Percentiles rank a stretch among this genome's conserved stretches.
phyloP scores from a whole-genome alignment of 345 rosid species.

The Boechera stricta region DNA sequence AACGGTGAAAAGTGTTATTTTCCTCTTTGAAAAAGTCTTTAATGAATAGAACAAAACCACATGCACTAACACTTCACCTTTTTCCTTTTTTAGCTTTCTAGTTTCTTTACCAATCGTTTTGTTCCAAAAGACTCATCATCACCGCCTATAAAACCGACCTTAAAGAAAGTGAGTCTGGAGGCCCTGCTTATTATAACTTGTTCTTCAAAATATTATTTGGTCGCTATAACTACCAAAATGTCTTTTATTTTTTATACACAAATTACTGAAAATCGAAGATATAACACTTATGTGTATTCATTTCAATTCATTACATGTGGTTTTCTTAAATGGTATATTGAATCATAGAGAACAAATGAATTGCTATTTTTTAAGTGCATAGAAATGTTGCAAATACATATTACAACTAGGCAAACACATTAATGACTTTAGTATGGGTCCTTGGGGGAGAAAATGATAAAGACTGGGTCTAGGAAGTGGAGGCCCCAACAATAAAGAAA shows the following conservation, averaged over 20 bases:
- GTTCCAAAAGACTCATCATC: slow-evolving; percentile 25
- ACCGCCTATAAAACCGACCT: not conserved
- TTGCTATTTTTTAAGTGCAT: not conserved
- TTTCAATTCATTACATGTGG: not conserved
- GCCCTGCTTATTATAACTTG: too few relatives aligned
- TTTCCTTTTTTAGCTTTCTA: slow-evolving; percentile 18
- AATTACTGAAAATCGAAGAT: not conserved
- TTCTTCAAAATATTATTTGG: not conserved
- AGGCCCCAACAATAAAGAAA: not conserved
- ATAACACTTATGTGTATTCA: not conserved
- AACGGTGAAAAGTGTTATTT: slow-evolving; percentile 35
- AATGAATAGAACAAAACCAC: slow-evolving; percentile 27
- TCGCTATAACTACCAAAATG: not conserved
- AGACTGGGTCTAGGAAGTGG: not conserved
- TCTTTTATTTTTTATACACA: not conserved
- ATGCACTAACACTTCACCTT: slow-evolving; percentile 9
- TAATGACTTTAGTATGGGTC: not conserved
- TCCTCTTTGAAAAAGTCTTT: slow-evolving; percentile 13
- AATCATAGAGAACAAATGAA: not conserved
- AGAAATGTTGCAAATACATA: not conserved
- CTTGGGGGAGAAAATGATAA: not conserved
- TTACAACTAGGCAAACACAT: not conserved
- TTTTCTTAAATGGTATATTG: not conserved
- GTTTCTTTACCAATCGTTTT: slow-evolving; percentile 12
- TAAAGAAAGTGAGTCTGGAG: not conserved